Conservation (phyloP, 305 asterid genomes). For the Fraxinus latifolia region DNA sequence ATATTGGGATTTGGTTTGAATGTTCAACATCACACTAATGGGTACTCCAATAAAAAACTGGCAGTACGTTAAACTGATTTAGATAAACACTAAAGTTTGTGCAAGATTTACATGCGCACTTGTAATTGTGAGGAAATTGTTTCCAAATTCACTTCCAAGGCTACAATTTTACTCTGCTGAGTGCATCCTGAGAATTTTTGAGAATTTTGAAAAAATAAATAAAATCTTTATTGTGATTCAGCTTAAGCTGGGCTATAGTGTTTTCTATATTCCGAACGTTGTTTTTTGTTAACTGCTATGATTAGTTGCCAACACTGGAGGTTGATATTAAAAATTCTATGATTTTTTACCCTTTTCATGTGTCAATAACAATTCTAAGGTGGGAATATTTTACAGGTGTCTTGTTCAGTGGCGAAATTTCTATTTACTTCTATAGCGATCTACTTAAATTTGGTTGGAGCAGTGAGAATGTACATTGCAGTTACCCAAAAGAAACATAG, state of each 20-base stretch:
- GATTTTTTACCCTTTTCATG: not conserved
- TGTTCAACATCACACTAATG: not conserved
- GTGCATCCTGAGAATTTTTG: not conserved
- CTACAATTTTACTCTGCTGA: not conserved
- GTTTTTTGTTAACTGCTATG: not conserved
- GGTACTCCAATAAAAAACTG: not conserved
- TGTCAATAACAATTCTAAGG: not conserved
- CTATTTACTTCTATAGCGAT: not conserved
- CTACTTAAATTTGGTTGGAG: slow-evolving; percentile 28
- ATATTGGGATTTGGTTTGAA: not conserved
- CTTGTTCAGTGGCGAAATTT: slow-evolving; percentile 6
- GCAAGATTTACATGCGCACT: not conserved
- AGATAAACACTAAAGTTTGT: not conserved
- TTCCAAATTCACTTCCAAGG: not conserved
- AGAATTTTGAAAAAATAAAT: not conserved
- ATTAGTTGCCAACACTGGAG: not conserved
- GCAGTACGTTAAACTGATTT: not conserved
- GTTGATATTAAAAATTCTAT: not conserved
- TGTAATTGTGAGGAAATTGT: not conserved
- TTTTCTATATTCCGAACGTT: not conserved
- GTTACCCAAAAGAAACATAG: slow-evolving; percentile 37
- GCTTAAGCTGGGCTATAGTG: not conserved
- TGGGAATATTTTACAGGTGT: slow-evolving; percentile 30
- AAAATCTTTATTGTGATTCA: not conserved
- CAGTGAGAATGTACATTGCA: slow-evolving; percentile 67